A percentile compares a stretch with the other conserved stretches of the same genome.
These are phyloP conservation scores for Lepraria neglecta DNA, from an alignment of 495 filamentous ascomycete species.

Conservation along the genomic window DNA sequence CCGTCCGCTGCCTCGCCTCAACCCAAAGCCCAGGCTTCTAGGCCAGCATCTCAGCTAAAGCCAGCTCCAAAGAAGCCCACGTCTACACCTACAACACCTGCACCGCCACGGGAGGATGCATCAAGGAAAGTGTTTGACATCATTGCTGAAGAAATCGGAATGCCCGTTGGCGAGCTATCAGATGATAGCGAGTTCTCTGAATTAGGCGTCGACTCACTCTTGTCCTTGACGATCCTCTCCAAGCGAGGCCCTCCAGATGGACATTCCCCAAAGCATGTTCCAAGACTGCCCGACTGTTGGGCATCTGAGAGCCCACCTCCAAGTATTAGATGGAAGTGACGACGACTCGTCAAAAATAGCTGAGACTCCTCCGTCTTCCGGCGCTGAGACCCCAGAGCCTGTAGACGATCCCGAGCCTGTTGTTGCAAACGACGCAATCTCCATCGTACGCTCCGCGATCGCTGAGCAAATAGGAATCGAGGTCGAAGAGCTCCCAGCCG, in stretches of 20 bases:
- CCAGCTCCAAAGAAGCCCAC: neutral
- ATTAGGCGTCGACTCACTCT: constrained; percentile 50
- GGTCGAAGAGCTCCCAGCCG: constrained; percentile 49
- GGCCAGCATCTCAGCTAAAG: constrained; percentile 27
- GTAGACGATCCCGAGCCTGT: neutral
- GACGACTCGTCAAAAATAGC: neutral
- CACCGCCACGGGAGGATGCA: neutral
- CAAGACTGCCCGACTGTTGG: constrained; percentile 14
- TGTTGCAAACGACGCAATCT: neutral
- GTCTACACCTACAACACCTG: too few relatives aligned
- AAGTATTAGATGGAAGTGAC: neutral
- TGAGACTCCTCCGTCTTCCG: neutral
- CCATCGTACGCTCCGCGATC: constrained; percentile 39
- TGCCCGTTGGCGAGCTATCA: constrained; percentile 48
- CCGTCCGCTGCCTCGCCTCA: neutral
- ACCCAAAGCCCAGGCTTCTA: constrained; percentile 35
- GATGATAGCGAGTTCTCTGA: constrained; percentile 38
- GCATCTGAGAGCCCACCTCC: neutral
- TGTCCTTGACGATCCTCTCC: constrained; percentile 44
- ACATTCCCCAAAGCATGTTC: neutral
- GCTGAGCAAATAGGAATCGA: constrained; percentile 63
- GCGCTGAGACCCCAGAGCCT: neutral
- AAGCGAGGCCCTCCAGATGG: constrained; percentile 39
- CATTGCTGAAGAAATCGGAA: constrained; percentile 58
- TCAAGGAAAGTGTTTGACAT: constrained; percentile 48